Evolutionary conservation across 805 yeast species (phyloP).

Genomic region (Saturnispora diversa): DNA sequence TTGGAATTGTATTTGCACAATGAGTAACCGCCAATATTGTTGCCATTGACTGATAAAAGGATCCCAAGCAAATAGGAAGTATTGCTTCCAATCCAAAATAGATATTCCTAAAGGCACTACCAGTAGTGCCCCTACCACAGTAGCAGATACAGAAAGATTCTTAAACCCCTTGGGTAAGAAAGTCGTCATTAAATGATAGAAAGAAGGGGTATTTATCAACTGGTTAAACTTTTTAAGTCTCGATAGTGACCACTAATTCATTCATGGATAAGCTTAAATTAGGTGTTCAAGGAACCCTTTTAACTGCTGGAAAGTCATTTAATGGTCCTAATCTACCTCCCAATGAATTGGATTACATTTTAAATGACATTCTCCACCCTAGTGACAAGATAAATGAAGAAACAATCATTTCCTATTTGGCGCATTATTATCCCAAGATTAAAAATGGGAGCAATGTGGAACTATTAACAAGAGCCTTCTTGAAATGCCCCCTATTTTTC

Average conservation of each 20-base stretch:
- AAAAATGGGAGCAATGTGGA: constrained; percentile 40
- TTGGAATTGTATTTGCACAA: constrained; percentile 45
- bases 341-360: constrained; percentile 40
- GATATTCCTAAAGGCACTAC: constrained; percentile 35
- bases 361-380: constrained; percentile 39
- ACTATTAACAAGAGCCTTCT: constrained; percentile 36
- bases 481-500: constrained; percentile 36
- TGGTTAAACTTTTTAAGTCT: no score
- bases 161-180: constrained; percentile 28
- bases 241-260: no score
- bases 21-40: constrained; percentile 49
- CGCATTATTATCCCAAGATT: constrained; percentile 43
- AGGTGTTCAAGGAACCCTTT: neutral
- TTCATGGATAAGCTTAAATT: neutral
- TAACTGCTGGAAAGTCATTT: neutral
- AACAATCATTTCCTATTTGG: constrained; percentile 37
- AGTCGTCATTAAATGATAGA: constrained; percentile 20
- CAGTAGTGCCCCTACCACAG: constrained; percentile 31
- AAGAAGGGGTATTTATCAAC: no score
- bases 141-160: constrained; percentile 34
- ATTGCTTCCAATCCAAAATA: constrained; percentile 37
- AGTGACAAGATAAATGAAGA: constrained; percentile 22
- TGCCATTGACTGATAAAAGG: constrained; percentile 48
- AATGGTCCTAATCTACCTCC: constrained; percentile 11
- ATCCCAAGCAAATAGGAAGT: constrained; percentile 36